Evolutionary conservation across 2,329 filamentous ascomycete species (phyloP).

Genomic region (Phyllosticta capitalensis): DNA sequence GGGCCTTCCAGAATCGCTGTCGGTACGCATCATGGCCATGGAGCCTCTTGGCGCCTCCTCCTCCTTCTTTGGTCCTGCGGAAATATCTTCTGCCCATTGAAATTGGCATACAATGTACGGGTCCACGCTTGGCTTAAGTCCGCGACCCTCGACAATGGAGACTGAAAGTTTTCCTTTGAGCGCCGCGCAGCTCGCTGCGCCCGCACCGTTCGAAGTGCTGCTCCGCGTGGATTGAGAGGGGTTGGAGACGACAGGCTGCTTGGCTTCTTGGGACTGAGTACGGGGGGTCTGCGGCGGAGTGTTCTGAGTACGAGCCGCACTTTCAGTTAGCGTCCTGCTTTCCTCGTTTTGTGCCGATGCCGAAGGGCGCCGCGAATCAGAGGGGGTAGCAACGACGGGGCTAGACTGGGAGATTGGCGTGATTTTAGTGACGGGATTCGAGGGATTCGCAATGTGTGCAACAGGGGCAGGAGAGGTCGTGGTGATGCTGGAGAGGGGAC

Average conservation of each 20-base stretch:
- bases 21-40: constrained; percentile 52
- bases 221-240: constrained; percentile 42
- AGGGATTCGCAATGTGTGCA: constrained; percentile 60
- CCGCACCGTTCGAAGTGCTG: constrained; percentile 20
- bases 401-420: constrained; percentile 46
- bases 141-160: constrained; percentile 77
- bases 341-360: constrained; percentile 56
- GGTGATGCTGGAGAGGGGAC: constrained; percentile 56
- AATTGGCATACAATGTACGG: constrained; percentile 96
- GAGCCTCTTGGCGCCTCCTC: constrained; percentile 37
- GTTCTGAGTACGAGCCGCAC: constrained; percentile 53
- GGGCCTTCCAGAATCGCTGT: constrained; percentile 71
- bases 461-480: constrained; percentile 55
- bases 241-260: constrained; percentile 26
- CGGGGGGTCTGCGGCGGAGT: constrained; percentile 84
- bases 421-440: constrained; percentile 33
- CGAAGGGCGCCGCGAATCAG: constrained; percentile 35
- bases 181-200: constrained; percentile 54
- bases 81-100: constrained; percentile 93
- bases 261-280: constrained; percentile 62
- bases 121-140: constrained; percentile 70
- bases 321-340: constrained; percentile 83
- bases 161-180: constrained; percentile 84
- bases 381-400: constrained; percentile 38
- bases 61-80: constrained; percentile 63